Percentiles rank a stretch among this genome's conserved stretches.
Evolutionary conservation across 257 asterid genomes (phyloP).

Genomic region (Nicotiana undulata): DNA sequence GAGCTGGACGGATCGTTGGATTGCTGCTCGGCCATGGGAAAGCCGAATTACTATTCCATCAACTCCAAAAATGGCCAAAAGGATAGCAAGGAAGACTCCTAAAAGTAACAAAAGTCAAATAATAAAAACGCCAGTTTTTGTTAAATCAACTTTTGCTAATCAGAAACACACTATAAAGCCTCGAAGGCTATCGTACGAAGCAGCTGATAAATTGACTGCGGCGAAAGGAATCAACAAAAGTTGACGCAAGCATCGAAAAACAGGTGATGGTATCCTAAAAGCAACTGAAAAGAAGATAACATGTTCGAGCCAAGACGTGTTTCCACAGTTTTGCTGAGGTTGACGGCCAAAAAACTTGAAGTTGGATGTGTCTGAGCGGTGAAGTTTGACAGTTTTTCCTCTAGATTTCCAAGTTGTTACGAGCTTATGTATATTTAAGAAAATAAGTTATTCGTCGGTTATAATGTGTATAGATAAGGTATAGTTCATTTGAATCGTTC

Average conservation of each 20-base stretch:
- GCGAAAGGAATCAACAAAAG: conserved; percentile 32
- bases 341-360: neutral
- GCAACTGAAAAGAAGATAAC: neutral
- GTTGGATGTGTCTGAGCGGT: neutral
- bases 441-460: neutral
- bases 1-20: conserved; percentile 98
- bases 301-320: neutral
- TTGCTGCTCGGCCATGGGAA: conserved; percentile 98
- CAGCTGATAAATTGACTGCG: conserved; percentile 27
- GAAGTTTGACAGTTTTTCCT: neutral
- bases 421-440: neutral
- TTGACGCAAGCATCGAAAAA: conserved; percentile 3
- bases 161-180: conserved; percentile 39
- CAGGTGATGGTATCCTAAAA: neutral
- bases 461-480: neutral
- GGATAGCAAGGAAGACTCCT: conserved; percentile 25
- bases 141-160: conserved; percentile 28
- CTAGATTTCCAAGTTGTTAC: neutral
- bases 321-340: neutral
- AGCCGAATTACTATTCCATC: conserved; percentile 39
- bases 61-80: conserved; percentile 42
- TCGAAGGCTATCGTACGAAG: conserved; percentile 25
- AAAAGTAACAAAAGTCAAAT: neutral
- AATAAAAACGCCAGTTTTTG: neutral
- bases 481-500: neutral